Evolutionary conservation across 345 rosid genomes (phyloP).

Genomic region (Excoecaria cochinchinensis): DNA sequence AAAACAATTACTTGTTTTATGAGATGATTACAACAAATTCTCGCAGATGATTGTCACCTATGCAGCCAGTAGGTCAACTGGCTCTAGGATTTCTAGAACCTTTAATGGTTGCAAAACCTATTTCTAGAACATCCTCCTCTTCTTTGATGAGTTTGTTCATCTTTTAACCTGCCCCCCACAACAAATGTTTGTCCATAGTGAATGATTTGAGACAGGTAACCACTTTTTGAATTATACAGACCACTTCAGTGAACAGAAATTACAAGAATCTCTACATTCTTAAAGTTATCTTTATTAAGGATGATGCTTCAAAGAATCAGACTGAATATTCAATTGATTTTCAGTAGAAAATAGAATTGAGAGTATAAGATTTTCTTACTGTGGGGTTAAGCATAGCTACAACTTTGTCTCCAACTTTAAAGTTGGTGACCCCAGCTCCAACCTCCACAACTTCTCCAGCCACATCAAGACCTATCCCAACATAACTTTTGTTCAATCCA

Average conservation of each 20-base stretch:
- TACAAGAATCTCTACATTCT: too few species aligned
- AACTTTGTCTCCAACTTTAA: constrained; percentile 39
- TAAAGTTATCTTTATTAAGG: neutral
- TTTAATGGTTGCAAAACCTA: too few species aligned
- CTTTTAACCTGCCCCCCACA: too few species aligned
- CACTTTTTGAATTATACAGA: too few species aligned
- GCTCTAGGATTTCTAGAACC: too few species aligned
- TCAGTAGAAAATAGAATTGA: neutral
- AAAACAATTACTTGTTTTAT: neutral
- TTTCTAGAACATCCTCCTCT: too few species aligned
- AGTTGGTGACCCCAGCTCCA: constrained; percentile 32
- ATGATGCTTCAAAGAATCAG: too few species aligned
- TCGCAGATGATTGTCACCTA: neutral
- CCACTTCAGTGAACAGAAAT: too few species aligned
- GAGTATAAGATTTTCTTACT: constrained; percentile 9
- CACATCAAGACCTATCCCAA: constrained; percentile 34
- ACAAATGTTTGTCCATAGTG: neutral
- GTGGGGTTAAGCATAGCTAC: constrained; percentile 25
- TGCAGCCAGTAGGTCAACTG: neutral
- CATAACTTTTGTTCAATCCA: neutral
- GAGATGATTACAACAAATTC: neutral
- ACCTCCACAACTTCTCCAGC: constrained; percentile 40
- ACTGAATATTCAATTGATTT: neutral
- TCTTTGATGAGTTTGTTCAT: too few species aligned
- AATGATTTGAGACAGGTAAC: neutral